These are phyloP conservation scores for Hypseocharis bilobata DNA, from an alignment of 441 rosid species.

Conservation along the genomic window DNA sequence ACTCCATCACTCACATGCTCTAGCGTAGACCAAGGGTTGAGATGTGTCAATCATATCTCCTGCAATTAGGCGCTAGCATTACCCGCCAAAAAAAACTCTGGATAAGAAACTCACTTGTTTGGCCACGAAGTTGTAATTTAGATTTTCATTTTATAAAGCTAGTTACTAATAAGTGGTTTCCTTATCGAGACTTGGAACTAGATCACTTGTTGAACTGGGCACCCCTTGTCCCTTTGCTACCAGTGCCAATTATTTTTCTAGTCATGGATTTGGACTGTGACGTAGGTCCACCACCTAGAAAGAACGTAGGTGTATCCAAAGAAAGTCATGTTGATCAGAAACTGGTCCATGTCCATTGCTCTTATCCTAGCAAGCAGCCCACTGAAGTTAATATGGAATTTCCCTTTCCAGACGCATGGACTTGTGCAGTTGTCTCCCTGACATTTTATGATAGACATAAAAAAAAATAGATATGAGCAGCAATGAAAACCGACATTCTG, in stretches of 20 bases:
- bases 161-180: neutral
- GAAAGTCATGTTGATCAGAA: neutral
- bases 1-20: too few relatives aligned
- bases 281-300: neutral
- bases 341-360: neutral
- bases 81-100: too few relatives aligned
- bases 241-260: neutral
- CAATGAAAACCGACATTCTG: too few relatives aligned
- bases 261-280: neutral
- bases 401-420: neutral
- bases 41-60: too few relatives aligned
- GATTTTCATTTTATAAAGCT: neutral
- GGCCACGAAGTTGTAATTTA: neutral
- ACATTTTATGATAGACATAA: neutral
- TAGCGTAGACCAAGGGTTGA: too few relatives aligned
- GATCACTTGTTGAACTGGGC: neutral
- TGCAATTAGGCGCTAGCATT: too few relatives aligned
- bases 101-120: too few relatives aligned
- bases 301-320: neutral
- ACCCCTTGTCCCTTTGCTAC: neutral
- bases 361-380: neutral
- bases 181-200: neutral
- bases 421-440: neutral
- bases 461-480: neutral
- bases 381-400: neutral